Evolutionary conservation across 352 stramenopile genomes (phyloP).

Genomic region (Blastocystis sp.): DNA sequence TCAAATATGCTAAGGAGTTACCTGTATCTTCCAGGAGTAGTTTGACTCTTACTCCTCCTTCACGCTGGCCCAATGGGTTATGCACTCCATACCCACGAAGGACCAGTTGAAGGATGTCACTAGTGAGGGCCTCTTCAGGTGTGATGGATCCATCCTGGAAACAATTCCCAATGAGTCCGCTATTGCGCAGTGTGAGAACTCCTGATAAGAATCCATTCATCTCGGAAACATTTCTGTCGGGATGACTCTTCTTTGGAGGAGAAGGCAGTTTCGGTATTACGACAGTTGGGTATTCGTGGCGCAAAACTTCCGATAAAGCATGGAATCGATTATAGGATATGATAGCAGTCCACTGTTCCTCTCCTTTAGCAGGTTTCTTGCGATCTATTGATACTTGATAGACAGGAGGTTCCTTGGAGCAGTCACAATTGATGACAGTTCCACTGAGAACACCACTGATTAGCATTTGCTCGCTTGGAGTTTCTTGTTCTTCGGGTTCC

Average conservation of each 20-base stretch:
- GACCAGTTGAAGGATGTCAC: constrained; percentile 34
- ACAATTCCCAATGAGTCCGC: background rate
- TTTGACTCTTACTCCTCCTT: constrained; percentile 47
- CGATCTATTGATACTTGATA: background rate
- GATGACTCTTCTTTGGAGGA: background rate
- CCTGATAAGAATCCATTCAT: background rate
- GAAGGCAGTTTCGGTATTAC: background rate
- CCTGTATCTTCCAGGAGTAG: background rate
- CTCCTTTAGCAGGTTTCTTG: background rate
- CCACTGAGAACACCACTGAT: constrained; percentile 2
- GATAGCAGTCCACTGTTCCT: background rate
- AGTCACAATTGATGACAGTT: background rate
- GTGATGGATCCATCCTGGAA: background rate
- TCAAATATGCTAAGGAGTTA: background rate
- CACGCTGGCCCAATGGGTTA: constrained; percentile 38
- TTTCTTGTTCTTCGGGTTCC: background rate
- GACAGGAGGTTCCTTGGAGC: background rate
- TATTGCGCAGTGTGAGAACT: constrained; percentile 31
- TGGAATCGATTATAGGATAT: constrained; percentile 44
- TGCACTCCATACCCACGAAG: constrained; percentile 34
- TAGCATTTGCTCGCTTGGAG: constrained; percentile 31
- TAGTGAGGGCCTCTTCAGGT: constrained; percentile 8
- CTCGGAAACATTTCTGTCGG: background rate
- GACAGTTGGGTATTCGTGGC: background rate
- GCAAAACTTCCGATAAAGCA: background rate